These are phyloP conservation scores for Umbellularia californica DNA, from an alignment of 164 flowering plant species.

Conservation along the genomic window DNA sequence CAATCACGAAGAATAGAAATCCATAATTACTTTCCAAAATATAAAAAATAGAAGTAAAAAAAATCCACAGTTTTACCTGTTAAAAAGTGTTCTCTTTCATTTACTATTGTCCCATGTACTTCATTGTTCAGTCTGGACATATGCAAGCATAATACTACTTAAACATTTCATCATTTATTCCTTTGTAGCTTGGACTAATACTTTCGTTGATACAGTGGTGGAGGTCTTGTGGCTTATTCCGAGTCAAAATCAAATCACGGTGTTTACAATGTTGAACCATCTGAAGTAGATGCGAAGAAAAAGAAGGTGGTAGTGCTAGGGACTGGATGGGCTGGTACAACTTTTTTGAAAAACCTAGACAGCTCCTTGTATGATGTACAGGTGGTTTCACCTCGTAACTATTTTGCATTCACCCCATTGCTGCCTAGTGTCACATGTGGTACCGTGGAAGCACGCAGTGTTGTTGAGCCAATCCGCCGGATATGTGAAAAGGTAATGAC, in stretches of 20 bases:
- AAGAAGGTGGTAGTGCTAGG: conserved; percentile 91
- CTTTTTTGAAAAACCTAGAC: conserved; percentile 75
- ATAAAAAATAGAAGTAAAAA: no score
- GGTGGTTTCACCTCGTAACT: conserved; percentile 84
- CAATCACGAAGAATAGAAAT: no score
- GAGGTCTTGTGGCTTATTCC: conserved; percentile 67
- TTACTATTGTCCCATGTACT: neutral
- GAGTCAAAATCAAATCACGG: conserved; percentile 31
- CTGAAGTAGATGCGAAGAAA: conserved; percentile 21
- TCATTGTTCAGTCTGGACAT: neutral
- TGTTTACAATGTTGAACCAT: conserved; percentile 9
- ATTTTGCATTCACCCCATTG: conserved; percentile 91
- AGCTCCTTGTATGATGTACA: conserved; percentile 68
- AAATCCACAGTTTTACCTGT: neutral
- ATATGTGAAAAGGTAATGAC: conserved; percentile 59
- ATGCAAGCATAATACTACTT: neutral
- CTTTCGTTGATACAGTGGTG: conserved; percentile 53
- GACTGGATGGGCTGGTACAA: conserved; percentile 93
- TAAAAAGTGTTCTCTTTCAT: neutral
- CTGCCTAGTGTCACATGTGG: conserved; percentile 90
- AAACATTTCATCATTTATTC: neutral
- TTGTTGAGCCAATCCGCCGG: conserved; percentile 84
- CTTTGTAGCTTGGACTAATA: neutral
- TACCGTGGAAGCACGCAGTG: conserved; percentile 85
- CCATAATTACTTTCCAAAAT: no score